These are phyloP conservation scores for Leccinum subrobustum DNA, from an alignment of 1,284 basidiomycete genomes.

Conservation along the genomic window DNA sequence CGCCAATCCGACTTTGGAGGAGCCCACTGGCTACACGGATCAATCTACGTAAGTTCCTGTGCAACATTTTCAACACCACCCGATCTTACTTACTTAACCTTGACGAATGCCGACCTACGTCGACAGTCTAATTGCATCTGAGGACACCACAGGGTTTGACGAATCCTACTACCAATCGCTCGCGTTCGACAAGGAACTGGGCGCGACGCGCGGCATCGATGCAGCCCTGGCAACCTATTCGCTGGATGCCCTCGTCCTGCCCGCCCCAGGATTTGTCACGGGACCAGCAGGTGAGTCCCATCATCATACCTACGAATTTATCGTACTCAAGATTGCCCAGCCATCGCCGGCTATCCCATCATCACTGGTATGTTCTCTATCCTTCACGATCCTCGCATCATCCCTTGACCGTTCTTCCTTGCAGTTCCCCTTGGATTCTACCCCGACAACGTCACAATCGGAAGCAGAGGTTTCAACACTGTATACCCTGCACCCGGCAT, in stretches of 20 bases:
- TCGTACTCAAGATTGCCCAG: slow-evolving; percentile 25
- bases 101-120: not conserved
- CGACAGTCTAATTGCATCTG: slow-evolving; percentile 42
- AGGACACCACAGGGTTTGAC: slow-evolving; percentile 48
- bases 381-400: not conserved
- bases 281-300: slow-evolving; percentile 40
- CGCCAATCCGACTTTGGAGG: slow-evolving; percentile 47
- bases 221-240: slow-evolving; percentile 48
- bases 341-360: slow-evolving; percentile 60
- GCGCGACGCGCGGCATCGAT: slow-evolving; percentile 56
- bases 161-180: slow-evolving; percentile 49
- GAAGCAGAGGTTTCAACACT: slow-evolving; percentile 43
- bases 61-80: no score
- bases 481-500: slow-evolving; percentile 56
- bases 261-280: slow-evolving; percentile 49
- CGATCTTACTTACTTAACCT: no score
- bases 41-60: slow-evolving; percentile 41
- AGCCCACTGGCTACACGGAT: slow-evolving; percentile 46
- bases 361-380: slow-evolving; percentile 42
- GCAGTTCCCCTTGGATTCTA: slow-evolving; percentile 62
- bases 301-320: not conserved
- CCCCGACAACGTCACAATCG: slow-evolving; percentile 46
- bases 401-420: not conserved
- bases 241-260: slow-evolving; percentile 59
- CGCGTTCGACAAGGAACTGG: slow-evolving; percentile 50